Evolutionary conservation across 73 alveolate genomes (phyloP).

Genomic region (Tetrahymena elliotti): DNA sequence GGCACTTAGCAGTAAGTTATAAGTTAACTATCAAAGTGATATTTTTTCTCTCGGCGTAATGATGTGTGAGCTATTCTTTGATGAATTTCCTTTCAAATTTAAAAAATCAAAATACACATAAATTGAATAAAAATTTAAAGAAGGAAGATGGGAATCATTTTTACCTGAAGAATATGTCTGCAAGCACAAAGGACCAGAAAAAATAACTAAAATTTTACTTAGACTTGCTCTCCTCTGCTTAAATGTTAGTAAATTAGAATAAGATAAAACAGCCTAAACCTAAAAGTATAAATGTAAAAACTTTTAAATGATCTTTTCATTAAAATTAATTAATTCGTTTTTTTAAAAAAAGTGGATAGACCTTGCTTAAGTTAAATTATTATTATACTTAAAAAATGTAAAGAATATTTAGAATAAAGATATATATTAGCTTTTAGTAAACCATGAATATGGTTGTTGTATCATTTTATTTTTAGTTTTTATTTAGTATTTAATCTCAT

Average conservation of each 20-base stretch:
- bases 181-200: neutral
- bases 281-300: neutral
- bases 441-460: neutral
- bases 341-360: neutral
- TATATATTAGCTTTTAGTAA: neutral
- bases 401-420: neutral
- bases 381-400: neutral
- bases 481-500: no score
- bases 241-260: neutral
- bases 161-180: neutral
- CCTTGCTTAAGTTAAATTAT: neutral
- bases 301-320: neutral
- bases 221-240: neutral
- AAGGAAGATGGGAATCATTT: neutral
- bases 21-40: neutral
- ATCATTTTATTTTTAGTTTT: no score
- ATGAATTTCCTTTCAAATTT: neutral
- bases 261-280: neutral
- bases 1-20: neutral
- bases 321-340: neutral
- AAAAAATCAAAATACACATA: neutral
- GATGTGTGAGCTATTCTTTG: neutral
- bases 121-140: neutral
- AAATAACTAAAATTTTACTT: neutral
- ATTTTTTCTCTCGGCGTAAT: neutral